phyloP scores from a whole-genome alignment of 2,329 filamentous ascomycete species.

The Rhytidhysteron rufulum region DNA sequence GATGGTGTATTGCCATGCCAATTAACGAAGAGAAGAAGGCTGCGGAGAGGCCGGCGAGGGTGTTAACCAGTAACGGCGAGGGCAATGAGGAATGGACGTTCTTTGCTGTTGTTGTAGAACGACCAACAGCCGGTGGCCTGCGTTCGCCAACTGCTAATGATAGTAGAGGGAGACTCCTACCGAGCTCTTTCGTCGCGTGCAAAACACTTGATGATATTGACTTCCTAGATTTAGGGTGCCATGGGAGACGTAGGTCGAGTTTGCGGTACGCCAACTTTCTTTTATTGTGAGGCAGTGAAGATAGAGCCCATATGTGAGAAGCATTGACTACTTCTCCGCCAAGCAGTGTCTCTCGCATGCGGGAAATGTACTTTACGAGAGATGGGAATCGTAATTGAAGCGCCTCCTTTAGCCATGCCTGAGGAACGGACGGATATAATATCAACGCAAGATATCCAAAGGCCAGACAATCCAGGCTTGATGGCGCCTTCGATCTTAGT shows the following conservation, averaged over 20 bases:
- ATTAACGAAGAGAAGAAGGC: slow-evolving; percentile 20
- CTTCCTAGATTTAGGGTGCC: slow-evolving; percentile 13
- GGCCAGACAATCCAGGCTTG: slow-evolving; percentile 72
- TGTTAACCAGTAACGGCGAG: slow-evolving; percentile 23
- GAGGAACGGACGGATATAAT: slow-evolving; percentile 58
- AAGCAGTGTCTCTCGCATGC: slow-evolving; percentile 27
- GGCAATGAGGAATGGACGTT: slow-evolving; percentile 21
- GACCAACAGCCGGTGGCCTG: not conserved
- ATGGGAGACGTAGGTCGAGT: slow-evolving; percentile 17
- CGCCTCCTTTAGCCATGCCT: slow-evolving; percentile 58
- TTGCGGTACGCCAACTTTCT: not conserved
- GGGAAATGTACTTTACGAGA: slow-evolving; percentile 36
- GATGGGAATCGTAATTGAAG: slow-evolving; percentile 48
- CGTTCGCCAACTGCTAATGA: slow-evolving; percentile 6
- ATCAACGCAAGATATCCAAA: slow-evolving; percentile 78
- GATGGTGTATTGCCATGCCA: slow-evolving; percentile 27
- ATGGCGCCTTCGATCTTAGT: slow-evolving; percentile 50
- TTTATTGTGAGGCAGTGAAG: slow-evolving; percentile 3
- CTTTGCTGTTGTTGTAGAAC: slow-evolving; percentile 10
- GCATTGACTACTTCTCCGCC: slow-evolving; percentile 17
- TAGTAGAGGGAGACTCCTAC: slow-evolving; percentile 20
- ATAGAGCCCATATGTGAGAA: slow-evolving; percentile 25
- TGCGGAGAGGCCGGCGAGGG: slow-evolving; percentile 17
- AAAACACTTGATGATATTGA: not conserved
- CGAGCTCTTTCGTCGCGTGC: slow-evolving; percentile 15